Evolutionary conservation across 768 basidiomycete genomes (phyloP), one percentile per base, ranked within the genome.

Genomic region (Pulveroboletus sp.): DNA sequence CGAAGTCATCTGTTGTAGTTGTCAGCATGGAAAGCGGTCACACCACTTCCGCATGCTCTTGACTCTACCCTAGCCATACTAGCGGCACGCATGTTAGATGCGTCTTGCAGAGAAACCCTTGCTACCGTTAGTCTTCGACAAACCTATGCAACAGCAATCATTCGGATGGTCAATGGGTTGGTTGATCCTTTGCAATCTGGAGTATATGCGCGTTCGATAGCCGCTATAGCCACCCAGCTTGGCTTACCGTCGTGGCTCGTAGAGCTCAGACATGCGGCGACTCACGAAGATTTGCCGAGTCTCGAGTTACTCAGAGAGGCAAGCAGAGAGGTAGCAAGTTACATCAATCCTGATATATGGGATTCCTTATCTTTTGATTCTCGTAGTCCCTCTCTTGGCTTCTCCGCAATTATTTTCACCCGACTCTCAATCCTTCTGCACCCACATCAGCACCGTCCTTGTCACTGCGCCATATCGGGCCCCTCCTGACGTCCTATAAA

Each of bases 171-270:
- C 55, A 99, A 98, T 59, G 90, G 93, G 2, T 77, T 98, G 32
- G 95, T 97, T 7, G 97, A 99, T 61, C 93, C 94, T 13, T 74
- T 97, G 11, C 97, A 99, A 61, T 77, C 82, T 10, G 91, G 94
- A 7, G 78, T 80, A 17, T 98, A 89, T 62, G 95, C 97, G 3
- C 77, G 94, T 19, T 87, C 97, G 2, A 97, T 98, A 57, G 82
- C 88, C 0, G 82, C 87, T 34, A 89, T 99, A 52, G 93, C 95
- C 1, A 73, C 76, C 4, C 90, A 94, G 60, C 78, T 99, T 11
- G 86, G 87, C 0, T 73, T 99, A 2, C 95, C 97, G 0, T 69
- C 76, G 0, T 94, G 89, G 85, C 75, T 98, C 10, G 94, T 99
- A 12, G 91, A 95, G 56, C 74, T 98, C 11, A 78, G 97, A 34